Conservation (phyloP, 352 stramenopile genomes). For the Phytophthora megakarya region DNA sequence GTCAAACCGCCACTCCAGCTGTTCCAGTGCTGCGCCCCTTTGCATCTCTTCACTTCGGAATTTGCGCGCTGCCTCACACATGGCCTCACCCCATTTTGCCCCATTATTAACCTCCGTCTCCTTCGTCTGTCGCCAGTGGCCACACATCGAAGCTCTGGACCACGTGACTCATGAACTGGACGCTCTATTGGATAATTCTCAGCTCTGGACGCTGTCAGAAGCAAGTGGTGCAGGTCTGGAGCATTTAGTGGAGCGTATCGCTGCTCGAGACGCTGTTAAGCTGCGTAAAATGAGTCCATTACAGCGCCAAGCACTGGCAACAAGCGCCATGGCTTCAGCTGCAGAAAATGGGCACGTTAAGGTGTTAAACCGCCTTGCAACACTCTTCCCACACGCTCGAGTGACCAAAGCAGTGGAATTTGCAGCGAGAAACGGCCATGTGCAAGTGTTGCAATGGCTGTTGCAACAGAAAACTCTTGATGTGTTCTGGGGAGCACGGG, state of each 20-base stretch:
- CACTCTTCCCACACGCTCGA: slow-evolving; percentile 18
- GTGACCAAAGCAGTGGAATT: slow-evolving; percentile 43
- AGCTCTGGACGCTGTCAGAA: slow-evolving; percentile 24
- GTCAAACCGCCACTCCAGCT: background rate
- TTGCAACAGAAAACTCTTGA: slow-evolving; percentile 24
- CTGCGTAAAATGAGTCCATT: slow-evolving; percentile 9
- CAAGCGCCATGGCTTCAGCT: slow-evolving; percentile 18
- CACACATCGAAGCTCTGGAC: slow-evolving; percentile 33
- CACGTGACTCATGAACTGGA: slow-evolving; percentile 34
- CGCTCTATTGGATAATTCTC: slow-evolving; percentile 33
- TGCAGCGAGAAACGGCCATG: slow-evolving; percentile 34
- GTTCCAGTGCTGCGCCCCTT: background rate
- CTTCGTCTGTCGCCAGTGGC: slow-evolving; percentile 21
- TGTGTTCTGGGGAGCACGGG: slow-evolving; percentile 34
- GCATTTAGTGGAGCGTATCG: slow-evolving; percentile 29
- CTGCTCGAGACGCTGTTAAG: background rate
- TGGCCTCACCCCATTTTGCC: background rate
- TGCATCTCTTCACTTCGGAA: slow-evolving; percentile 18
- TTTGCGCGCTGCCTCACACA: slow-evolving; percentile 4
- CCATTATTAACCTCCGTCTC: slow-evolving; percentile 25
- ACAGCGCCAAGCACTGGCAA: slow-evolving; percentile 29
- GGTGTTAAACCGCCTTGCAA: slow-evolving; percentile 33
- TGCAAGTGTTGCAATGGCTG: slow-evolving; percentile 43
- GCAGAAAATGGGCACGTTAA: slow-evolving; percentile 22
- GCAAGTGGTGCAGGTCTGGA: slow-evolving; percentile 15